These are phyloP conservation scores for Amanita molliuscula DNA, from an alignment of 768 basidiomycete genomes.

Conservation along the genomic window DNA sequence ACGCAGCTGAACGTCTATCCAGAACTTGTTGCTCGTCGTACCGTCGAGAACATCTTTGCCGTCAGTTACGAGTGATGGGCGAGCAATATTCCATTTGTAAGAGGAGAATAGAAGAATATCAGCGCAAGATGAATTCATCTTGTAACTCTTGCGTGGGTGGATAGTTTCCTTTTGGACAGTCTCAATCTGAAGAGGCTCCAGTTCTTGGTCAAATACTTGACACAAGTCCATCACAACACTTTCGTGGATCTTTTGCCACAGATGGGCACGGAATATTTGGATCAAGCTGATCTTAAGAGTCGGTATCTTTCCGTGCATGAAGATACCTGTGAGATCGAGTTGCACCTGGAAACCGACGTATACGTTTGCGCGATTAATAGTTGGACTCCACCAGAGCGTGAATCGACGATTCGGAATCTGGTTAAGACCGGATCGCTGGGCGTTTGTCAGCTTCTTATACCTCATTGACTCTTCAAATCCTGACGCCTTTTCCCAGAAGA, in stretches of 20 bases:
- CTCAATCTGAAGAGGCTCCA: constrained; percentile 97
- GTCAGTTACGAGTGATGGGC: constrained; percentile 92
- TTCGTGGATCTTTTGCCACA: constrained; percentile 99
- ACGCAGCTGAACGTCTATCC: constrained; percentile 91
- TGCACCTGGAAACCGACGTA: constrained; percentile 99
- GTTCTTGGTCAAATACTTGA: constrained; percentile 98
- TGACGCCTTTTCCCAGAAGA: constrained; percentile 98
- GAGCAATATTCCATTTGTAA: constrained; percentile 96
- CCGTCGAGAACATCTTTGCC: constrained; percentile 94
- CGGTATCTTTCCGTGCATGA: constrained; percentile 98
- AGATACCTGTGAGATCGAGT: constrained; percentile 93
- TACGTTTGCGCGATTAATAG: constrained; percentile 98
- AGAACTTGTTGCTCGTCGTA: constrained; percentile 98
- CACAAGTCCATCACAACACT: constrained; percentile 93
- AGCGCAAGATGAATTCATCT: constrained; percentile 99
- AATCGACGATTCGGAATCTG: constrained; percentile 99
- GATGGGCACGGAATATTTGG: constrained; percentile 98
- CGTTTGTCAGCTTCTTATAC: constrained; percentile 95
- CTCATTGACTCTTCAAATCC: constrained; percentile 96
- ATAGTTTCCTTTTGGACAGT: constrained; percentile 99
- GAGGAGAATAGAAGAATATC: constrained; percentile 97
- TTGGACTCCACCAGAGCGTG: constrained; percentile 99
- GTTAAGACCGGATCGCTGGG: constrained; percentile 94
- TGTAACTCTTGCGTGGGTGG: constrained; percentile 99
- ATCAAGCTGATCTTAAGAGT: constrained; percentile 98